phyloP scores from a whole-genome alignment of 1,284 basidiomycete species.

The Omphalotus olearius region DNA sequence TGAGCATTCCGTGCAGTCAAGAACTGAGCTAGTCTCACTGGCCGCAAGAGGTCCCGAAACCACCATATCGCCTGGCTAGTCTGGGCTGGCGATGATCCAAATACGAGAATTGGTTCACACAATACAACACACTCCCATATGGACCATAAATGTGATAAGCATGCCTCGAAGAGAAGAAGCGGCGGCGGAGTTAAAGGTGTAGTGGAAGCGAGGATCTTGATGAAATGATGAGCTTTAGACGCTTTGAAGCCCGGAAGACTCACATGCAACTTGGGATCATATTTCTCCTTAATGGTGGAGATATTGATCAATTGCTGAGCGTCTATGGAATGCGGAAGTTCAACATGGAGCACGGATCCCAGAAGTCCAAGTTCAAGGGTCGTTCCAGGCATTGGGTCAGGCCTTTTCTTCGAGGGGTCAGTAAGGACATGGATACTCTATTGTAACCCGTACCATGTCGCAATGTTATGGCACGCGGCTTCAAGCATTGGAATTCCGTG shows the following conservation, averaged over 20 bases:
- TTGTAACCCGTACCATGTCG: conserved; percentile 64
- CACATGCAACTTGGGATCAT: conserved; percentile 45
- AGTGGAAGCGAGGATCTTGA: conserved; percentile 82
- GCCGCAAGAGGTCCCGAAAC: conserved; percentile 85
- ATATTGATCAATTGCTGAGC: conserved; percentile 66
- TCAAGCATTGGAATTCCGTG: conserved; percentile 82
- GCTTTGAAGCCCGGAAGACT: conserved; percentile 15
- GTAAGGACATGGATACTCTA: conserved; percentile 5
- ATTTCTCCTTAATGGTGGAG: conserved; percentile 42
- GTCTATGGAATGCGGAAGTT: conserved; percentile 67
- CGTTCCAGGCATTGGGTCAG: conserved; percentile 59
- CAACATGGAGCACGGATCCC: conserved; percentile 68
- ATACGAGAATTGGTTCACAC: conserved; percentile 86
- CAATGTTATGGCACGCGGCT: conserved; percentile 81
- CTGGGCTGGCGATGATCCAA: conserved; percentile 74
- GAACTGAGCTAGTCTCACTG: conserved; percentile 44
- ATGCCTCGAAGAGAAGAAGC: conserved; percentile 70
- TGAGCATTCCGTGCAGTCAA: background rate
- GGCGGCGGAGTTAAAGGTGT: conserved; percentile 68
- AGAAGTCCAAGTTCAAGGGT: conserved; percentile 78
- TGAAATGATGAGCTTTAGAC: background rate
- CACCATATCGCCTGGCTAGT: conserved; percentile 88
- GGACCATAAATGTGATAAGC: conserved; percentile 82
- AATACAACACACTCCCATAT: conserved; percentile 91
- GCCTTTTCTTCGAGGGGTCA: conserved; percentile 55